These are phyloP conservation scores for Panicum miliaceum DNA, from an alignment of 176 grass and related monocot species.

Conservation along the genomic window DNA sequence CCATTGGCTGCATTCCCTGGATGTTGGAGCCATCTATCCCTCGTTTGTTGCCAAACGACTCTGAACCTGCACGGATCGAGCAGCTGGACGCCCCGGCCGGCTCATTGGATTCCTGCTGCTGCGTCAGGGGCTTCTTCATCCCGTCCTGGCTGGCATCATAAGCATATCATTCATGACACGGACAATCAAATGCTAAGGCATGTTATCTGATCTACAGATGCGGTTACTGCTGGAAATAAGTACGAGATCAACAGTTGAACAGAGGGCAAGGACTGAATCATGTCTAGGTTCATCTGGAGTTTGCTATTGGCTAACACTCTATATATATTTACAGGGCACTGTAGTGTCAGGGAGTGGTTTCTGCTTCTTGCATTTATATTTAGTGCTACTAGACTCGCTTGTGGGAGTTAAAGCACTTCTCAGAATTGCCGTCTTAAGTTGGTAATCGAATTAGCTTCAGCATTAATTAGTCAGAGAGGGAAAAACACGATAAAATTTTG, in stretches of 20 bases:
- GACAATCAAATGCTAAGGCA: not conserved
- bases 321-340: not conserved
- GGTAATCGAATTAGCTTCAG: not conserved
- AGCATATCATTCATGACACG: not conserved
- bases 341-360: not conserved
- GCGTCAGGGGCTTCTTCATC: not conserved
- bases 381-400: not conserved
- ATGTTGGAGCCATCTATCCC: constrained; percentile 46
- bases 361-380: not conserved
- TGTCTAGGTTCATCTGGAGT: not conserved
- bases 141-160: not conserved
- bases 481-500: not conserved
- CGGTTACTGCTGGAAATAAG: constrained; percentile 6
- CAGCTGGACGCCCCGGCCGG: no score
- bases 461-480: not conserved
- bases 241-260: constrained; percentile 7
- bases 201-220: not conserved
- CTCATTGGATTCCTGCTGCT: constrained; percentile 37
- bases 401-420: not conserved
- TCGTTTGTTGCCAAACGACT: not conserved
- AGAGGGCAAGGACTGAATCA: not conserved
- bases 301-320: not conserved
- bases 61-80: not conserved
- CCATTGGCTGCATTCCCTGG: constrained; percentile 50
- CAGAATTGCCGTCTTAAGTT: not conserved